Evolutionary conservation across 2,329 filamentous ascomycete species (phyloP).

Genomic region (Fusarium camptoceras): DNA sequence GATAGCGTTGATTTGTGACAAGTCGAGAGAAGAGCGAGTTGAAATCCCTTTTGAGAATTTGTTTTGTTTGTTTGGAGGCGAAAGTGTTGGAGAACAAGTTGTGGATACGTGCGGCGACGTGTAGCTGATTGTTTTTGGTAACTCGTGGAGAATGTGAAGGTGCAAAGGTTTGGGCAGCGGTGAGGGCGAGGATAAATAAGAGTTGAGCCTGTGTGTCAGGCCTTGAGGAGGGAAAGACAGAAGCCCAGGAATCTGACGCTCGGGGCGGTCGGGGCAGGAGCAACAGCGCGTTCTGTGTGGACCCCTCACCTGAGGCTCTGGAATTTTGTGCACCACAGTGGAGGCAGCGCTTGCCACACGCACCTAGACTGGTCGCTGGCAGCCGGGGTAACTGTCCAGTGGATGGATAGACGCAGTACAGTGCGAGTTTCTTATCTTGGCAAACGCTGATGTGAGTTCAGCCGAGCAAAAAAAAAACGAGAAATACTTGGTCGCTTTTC

Average conservation of each 20-base stretch:
- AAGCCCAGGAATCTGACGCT: slow-evolving; percentile 34
- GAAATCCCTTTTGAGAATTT: slow-evolving; percentile 18
- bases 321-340: slow-evolving; percentile 35
- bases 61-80: slow-evolving; percentile 9
- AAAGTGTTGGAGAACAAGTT: slow-evolving; percentile 2
- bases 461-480: slow-evolving; percentile 10
- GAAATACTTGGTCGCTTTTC: neutral
- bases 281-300: slow-evolving; percentile 27
- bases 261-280: slow-evolving; percentile 35
- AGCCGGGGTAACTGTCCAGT: slow-evolving; percentile 15
- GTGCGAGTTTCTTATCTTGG: slow-evolving; percentile 29
- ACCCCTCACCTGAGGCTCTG: slow-evolving; percentile 43
- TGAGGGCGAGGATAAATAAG: slow-evolving; percentile 27
- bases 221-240: slow-evolving; percentile 20
- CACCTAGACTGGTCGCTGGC: neutral
- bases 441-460: slow-evolving; percentile 16
- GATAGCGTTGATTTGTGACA: slow-evolving; percentile 10
- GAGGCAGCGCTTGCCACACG: slow-evolving; percentile 30
- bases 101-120: slow-evolving; percentile 13
- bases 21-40: slow-evolving; percentile 5
- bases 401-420: slow-evolving; percentile 10
- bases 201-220: neutral
- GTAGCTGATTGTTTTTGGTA: slow-evolving; percentile 3
- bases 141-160: slow-evolving; percentile 24
- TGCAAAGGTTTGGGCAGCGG: slow-evolving; percentile 37